Base-by-base conservation (phyloP, 371 early-diverging fungal genomes). In the Zychaea mexicana region DNA sequence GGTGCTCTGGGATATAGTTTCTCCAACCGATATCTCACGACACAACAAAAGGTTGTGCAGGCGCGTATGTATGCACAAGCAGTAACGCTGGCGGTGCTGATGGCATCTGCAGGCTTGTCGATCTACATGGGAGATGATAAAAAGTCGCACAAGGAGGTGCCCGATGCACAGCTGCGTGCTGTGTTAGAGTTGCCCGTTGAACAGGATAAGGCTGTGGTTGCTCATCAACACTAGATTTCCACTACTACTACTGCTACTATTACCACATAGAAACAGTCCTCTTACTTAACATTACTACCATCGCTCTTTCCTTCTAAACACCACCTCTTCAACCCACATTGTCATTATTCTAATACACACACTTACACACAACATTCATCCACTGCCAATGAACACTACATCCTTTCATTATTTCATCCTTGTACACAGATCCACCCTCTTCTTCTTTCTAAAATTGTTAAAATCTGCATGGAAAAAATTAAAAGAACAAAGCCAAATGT, bases 1-100 rank as follows among this genome's bases (percentile, higher is more conserved):
- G 89, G 85, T 52, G 86, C 92, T 1, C 62, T 89, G 17, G 82
- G 81, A 26, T 82, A 86, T 65, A 81, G 88, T 60, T 90, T 89
- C 65, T 82, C 86, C 31, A 81, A 90, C 68, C 84, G 80, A 71
- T 87, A 85, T 13, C 73, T 91, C 57, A 83, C 88, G 2, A 83
- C 84, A 6, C 86, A 90, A 49, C 92, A 92, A 69, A 89, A 90
- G 65, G 66, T 89, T 5, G 92, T 92, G 26, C 90, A 91, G 53
- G 90, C 92, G 8, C 89, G 92, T 79, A 89, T 91, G 90, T 90
- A 78, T 61, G 81, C 82, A 32, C 79, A 83, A 60, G 83, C 80
- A 6, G 77, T 77, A 22, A 83, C 83, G 0, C 71, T 83, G 57
- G 80, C 74, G 30, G 80, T 83, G 13, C 59, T 83, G 57, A 76